A percentile compares a stretch with the other conserved stretches of the same genome.
Evolutionary conservation across 768 basidiomycete species (phyloP).

Genomic region (Paxillus ammoniavirescens): DNA sequence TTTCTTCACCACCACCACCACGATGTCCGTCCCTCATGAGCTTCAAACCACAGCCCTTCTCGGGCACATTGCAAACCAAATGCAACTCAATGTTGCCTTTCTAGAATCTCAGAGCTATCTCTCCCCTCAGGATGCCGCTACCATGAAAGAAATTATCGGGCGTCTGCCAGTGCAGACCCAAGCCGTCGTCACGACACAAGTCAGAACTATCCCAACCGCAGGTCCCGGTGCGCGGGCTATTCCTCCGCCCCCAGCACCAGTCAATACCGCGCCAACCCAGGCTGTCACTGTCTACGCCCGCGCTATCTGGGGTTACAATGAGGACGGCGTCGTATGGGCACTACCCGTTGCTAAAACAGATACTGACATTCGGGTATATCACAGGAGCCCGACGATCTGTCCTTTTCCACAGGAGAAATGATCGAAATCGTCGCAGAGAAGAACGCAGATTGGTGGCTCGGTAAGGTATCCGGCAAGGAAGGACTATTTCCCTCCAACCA

Average conservation of each 20-base stretch:
- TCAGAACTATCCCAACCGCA: slow-evolving; percentile 4
- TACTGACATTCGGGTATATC: slow-evolving; percentile 5
- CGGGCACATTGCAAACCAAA: slow-evolving; percentile 55
- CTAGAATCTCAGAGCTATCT: slow-evolving; percentile 55
- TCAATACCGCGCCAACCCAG: slow-evolving; percentile 4
- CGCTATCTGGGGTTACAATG: slow-evolving; percentile 69
- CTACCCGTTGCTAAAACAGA: neutral
- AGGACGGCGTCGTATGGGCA: slow-evolving; percentile 46
- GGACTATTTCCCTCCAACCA: slow-evolving; percentile 80
- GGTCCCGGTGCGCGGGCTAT: slow-evolving; percentile 11
- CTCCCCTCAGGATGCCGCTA: slow-evolving; percentile 43
- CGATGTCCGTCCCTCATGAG: slow-evolving; percentile 26
- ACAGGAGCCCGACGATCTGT: slow-evolving; percentile 78
- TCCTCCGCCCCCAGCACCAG: slow-evolving; percentile 14
- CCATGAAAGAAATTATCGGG: slow-evolving; percentile 42
- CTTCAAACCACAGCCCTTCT: slow-evolving; percentile 45
- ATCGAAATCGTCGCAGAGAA: slow-evolving; percentile 79
- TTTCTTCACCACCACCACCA: neutral
- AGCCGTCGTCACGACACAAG: slow-evolving; percentile 12
- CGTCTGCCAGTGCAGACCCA: slow-evolving; percentile 38
- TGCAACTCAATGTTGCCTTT: slow-evolving; percentile 57
- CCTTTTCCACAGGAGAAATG: slow-evolving; percentile 72
- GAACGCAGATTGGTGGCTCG: slow-evolving; percentile 88
- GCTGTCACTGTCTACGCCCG: slow-evolving; percentile 37
- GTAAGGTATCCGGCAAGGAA: slow-evolving; percentile 56